Base-by-base conservation (phyloP, 2,329 filamentous ascomycete genomes). In the Penicillium sp. region DNA sequence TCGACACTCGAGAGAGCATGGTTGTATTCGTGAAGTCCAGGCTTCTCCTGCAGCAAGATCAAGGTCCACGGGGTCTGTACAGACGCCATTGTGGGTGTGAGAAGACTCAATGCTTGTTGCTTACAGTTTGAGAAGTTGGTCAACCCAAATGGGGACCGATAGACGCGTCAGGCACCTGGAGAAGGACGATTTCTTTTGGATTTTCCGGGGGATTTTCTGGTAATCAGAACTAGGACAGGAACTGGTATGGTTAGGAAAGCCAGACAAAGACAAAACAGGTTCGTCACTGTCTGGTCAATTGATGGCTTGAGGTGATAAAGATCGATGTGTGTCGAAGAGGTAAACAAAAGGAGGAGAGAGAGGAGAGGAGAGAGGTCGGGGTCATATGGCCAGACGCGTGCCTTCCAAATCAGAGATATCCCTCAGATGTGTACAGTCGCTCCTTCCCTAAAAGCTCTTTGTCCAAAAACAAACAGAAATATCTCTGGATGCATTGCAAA, bases 21-120 rank as follows among this genome's bases (percentile, higher is more conserved):
- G 15, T 51, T 50, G 50, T 54, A 60, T 33, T 60, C 55, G 33
- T 60, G 55, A 0, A 54, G 36, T 7, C 55, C 50, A n/a, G 53
- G 58, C 5, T 51, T 57, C 15, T 57, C n/a, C 16, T 43, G 45
- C 2, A 58, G 46, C 11, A 60, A 43, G n/a, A 58, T 31, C 1
- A 44, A 36, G 2, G 50, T 54, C 41, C 50, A 51, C 2, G 55
- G 46, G 2, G 58, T 57, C 34, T 47, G 36, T 19, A 33, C 10
- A 25, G 45, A n/a, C 25, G 36, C 55, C 58, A 60, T 60, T 8
- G 5, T 41, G n/a, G n/a, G n/a, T 16, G n/a, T 13, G 10, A 16
- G 27, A 19, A 33, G 21, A 19, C 15, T n/a, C 9, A 23, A 44
- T 19, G 16, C 5, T 25, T 36, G 29, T 13, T 25, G 38, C 2